Evolutionary conservation across 2,329 filamentous ascomycete species (phyloP), one percentile per base, ranked within the genome.

Genomic region (Berkeleyomyces rouxiae): DNA sequence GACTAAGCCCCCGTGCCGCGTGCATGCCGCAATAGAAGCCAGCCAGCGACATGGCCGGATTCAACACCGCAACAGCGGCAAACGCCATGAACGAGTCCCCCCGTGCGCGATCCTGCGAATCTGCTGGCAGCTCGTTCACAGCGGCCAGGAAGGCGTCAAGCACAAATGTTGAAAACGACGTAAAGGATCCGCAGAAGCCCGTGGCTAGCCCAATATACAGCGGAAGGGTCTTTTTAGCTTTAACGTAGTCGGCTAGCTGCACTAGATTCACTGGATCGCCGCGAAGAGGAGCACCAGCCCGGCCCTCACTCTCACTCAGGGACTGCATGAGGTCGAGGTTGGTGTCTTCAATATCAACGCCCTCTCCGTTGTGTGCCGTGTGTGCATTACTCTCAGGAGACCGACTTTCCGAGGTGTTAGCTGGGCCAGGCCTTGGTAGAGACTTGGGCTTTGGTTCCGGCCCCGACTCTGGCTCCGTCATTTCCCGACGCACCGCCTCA

Each of bases 181-280:
- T 96, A 69, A 93, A 88, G 67, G 87, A 91, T 66, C 92, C 89
- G 69, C 90, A 95, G 72, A 93, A 93, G 9, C 87, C 92, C 0
- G 87, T 95, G 0, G 88, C 82, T 4, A 96, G 81, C 59, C 88
- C 91, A 64, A 95, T 86, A 70, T 95, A 96, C 0, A 96, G 77
- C 0, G 92, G 91, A 37, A 95, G 87, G 0, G 87, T 88, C 75
- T 95, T 95, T 71, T 96, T 96, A 37, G 78, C 74, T 4, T 83
- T 77, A 44, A 79, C 71, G 69, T 87, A 63, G 13, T 63, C 64
- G 4, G 55, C 58, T 13, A n/a, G 51, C 4, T 49, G 33, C 5
- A 16, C 49, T n/a, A 58, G 37, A 13, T 61, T 42, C 4, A 43
- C 36, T 7, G n/a, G 7, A 5, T 16, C 51, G 13, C 51, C 3